Evolutionary conservation across 257 asterid genomes (phyloP).

Genomic region (Capsicum rhomboideum): DNA sequence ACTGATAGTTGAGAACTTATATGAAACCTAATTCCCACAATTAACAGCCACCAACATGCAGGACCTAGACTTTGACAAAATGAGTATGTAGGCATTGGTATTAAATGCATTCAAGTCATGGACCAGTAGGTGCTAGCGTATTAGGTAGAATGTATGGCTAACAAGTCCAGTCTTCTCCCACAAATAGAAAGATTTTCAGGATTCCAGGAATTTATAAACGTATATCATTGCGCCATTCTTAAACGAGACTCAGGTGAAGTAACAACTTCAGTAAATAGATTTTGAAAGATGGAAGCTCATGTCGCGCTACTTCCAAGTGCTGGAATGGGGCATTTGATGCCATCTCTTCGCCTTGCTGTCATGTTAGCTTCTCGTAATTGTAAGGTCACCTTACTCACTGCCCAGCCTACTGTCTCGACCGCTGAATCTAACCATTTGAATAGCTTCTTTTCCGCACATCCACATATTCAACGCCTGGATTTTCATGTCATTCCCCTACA

Average conservation of each 20-base stretch:
- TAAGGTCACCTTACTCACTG: constrained; percentile 23
- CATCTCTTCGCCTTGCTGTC: constrained; percentile 21
- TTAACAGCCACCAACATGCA: neutral
- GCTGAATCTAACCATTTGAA: neutral
- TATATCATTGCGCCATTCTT: neutral
- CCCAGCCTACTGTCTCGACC: constrained; percentile 10
- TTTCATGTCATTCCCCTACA: neutral
- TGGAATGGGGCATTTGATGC: constrained; percentile 16
- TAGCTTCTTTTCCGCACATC: constrained; percentile 13
- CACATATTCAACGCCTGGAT: constrained; percentile 21
- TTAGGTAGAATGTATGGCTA: neutral
- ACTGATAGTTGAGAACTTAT: neutral
- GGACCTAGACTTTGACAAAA: neutral
- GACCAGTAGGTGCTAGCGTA: neutral
- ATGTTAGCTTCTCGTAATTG: constrained; percentile 12
- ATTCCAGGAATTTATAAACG: neutral
- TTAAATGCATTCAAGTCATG: neutral
- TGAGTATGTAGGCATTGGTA: neutral
- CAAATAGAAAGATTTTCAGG: neutral
- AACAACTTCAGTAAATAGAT: neutral
- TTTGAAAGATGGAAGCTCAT: neutral
- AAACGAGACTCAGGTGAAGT: neutral
- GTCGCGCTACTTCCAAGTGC: constrained; percentile 22
- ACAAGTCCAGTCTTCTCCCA: neutral
- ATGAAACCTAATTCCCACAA: neutral